Conservation (phyloP, 1,284 basidiomycete genomes). For the Neolentinus lepideus region DNA sequence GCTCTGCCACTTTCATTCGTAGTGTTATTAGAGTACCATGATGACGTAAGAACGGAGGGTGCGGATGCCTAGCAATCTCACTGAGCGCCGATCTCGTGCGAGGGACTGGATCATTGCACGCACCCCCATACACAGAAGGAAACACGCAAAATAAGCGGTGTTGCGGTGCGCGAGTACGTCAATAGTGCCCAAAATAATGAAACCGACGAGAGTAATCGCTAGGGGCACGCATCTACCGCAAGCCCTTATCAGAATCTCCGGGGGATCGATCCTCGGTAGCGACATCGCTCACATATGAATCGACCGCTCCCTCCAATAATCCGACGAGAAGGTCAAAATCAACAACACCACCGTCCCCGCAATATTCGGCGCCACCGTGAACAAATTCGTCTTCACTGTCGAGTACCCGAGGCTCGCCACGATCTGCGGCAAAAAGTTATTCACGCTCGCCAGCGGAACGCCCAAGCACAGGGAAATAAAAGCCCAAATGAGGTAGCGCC, state of each 20-base stretch:
- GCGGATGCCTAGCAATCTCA: constrained; percentile 24
- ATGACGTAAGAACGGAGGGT: constrained; percentile 39
- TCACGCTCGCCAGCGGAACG: constrained; percentile 39
- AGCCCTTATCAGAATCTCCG: not conserved
- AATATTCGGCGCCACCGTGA: constrained; percentile 46
- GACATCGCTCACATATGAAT: constrained; percentile 30
- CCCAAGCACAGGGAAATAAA: constrained; percentile 37
- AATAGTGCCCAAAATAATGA: constrained; percentile 43
- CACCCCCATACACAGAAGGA: constrained; percentile 36
- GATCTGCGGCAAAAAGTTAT: constrained; percentile 45
- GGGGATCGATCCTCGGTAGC: not conserved
- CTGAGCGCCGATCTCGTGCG: constrained; percentile 5
- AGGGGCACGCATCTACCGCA: constrained; percentile 30
- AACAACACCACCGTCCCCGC: constrained; percentile 40
- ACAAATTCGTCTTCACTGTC: constrained; percentile 41
- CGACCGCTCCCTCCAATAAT: constrained; percentile 34
- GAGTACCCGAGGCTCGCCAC: constrained; percentile 42
- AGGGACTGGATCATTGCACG: not conserved
- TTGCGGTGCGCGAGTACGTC: constrained; percentile 28
- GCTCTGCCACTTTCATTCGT: constrained; percentile 39
- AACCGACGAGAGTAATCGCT: constrained; percentile 36
- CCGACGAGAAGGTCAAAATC: constrained; percentile 43
- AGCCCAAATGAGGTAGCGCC: constrained; percentile 36
- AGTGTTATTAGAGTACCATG: constrained; percentile 47
- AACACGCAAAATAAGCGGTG: constrained; percentile 44